phyloP scores from a whole-genome alignment of 2,329 filamentous ascomycete genomes.

The Penicillium sp. region DNA sequence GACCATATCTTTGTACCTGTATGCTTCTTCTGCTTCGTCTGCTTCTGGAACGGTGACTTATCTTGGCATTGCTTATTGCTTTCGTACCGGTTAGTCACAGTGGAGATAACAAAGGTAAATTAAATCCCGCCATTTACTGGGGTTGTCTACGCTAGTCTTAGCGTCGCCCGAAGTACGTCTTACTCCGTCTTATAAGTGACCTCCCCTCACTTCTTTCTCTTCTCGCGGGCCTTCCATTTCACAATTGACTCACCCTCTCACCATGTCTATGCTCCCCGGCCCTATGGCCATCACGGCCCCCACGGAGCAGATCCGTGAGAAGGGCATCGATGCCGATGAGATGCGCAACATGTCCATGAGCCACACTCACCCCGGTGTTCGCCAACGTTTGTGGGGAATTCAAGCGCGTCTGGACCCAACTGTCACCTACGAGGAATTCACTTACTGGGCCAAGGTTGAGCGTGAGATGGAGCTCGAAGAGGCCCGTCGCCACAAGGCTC shows the following conservation, averaged over 20 bases:
- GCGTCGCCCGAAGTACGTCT: neutral
- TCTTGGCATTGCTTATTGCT: neutral
- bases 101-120: neutral
- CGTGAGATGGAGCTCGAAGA: conserved; percentile 21
- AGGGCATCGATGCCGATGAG: neutral
- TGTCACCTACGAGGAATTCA: conserved; percentile 25
- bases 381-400: conserved; percentile 23
- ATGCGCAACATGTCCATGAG: neutral
- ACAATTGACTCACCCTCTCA: neutral
- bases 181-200: neutral
- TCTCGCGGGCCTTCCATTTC: neutral
- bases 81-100: neutral
- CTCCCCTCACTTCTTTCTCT: neutral
- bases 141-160: neutral
- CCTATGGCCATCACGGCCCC: conserved; percentile 4
- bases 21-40: too few relatives aligned
- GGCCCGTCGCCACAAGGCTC: conserved; percentile 15
- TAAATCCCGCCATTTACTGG: neutral
- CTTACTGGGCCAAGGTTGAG: conserved; percentile 23
- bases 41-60: neutral
- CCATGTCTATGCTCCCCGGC: conserved; percentile 6
- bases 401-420: conserved; percentile 24
- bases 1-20: too few relatives aligned
- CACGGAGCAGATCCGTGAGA: conserved; percentile 4
- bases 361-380: conserved; percentile 3